A percentile compares a stretch with the other conserved stretches of the same genome.
Conservation (phyloP, 306 rosid genomes). For the Crataegus laevigata region DNA sequence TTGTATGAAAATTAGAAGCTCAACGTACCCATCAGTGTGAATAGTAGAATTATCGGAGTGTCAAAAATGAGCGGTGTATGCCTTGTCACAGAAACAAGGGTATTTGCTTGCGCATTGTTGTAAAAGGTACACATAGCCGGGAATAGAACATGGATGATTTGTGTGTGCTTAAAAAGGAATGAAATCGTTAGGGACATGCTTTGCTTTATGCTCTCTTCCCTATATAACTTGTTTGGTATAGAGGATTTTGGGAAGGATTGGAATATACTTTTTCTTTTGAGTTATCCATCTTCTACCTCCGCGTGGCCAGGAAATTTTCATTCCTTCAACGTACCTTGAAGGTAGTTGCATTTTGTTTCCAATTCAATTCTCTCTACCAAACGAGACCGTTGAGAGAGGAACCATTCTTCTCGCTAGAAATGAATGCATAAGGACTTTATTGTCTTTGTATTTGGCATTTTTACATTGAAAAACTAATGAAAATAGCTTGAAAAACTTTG, state of each 20-base stretch:
- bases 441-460: background rate
- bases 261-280: background rate
- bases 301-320: background rate
- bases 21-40: conserved; percentile 8
- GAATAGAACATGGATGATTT: background rate
- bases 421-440: background rate
- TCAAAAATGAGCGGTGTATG: background rate
- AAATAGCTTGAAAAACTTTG: too few species aligned
- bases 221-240: background rate
- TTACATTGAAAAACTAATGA: background rate
- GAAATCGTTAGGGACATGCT: background rate
- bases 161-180: conserved; percentile 12
- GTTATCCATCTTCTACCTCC: background rate
- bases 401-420: background rate
- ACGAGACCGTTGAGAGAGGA: background rate
- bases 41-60: background rate
- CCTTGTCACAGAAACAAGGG: background rate
- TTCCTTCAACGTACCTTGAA: background rate
- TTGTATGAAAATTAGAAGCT: background rate
- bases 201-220: background rate
- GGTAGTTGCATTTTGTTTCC: background rate
- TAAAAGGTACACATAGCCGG: background rate
- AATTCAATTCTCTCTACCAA: background rate
- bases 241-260: background rate
- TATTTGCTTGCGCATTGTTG: conserved; percentile 4